These are phyloP conservation scores for Croton setiger DNA, from an alignment of 441 rosid genomes.

Conservation along the genomic window DNA sequence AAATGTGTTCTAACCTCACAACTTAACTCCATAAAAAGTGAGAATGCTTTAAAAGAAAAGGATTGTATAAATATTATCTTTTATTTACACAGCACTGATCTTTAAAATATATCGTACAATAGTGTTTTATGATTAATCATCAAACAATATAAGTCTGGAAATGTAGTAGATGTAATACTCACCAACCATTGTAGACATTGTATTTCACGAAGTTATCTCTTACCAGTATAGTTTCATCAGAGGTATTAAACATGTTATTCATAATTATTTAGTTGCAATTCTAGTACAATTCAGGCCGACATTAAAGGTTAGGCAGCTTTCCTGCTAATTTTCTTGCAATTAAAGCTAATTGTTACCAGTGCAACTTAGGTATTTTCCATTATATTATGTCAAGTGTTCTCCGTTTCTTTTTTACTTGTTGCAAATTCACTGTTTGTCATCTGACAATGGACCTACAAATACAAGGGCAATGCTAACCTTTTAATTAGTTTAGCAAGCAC, in stretches of 20 bases:
- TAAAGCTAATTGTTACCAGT: background rate
- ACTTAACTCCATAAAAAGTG: background rate
- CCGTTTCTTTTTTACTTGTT: background rate
- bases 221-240: background rate
- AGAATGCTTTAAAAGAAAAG: background rate
- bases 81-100: background rate
- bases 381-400: background rate
- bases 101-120: background rate
- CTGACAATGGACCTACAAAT: background rate
- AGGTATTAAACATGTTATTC: background rate
- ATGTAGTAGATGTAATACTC: background rate
- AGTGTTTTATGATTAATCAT: background rate
- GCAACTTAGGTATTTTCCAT: background rate
- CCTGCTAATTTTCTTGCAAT: background rate
- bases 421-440: background rate
- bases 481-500: background rate
- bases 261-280: background rate
- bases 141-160: background rate
- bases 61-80: background rate
- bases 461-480: background rate
- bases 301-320: background rate
- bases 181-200: background rate
- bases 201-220: background rate
- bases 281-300: background rate
- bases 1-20: background rate